A percentile compares a stretch with the other conserved stretches of the same genome.
These are phyloP conservation scores for Populus trichocarpa DNA, from an alignment of 441 rosid genomes.

Conservation along the genomic window DNA sequence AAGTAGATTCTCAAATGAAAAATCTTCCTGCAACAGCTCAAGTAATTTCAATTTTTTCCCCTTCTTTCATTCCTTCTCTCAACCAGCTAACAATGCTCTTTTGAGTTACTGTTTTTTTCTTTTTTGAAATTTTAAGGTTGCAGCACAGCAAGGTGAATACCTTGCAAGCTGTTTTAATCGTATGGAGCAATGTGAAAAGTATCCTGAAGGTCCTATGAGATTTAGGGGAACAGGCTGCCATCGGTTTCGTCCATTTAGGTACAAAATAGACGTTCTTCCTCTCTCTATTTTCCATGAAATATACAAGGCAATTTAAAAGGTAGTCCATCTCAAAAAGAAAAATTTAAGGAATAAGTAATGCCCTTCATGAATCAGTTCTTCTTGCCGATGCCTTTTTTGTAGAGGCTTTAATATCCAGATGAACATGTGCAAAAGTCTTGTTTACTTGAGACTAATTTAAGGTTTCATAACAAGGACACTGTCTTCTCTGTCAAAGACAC, in stretches of 20 bases:
- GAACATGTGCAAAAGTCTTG: neutral
- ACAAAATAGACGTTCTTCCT: neutral
- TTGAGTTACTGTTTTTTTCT: neutral
- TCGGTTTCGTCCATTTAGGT: constrained; percentile 86
- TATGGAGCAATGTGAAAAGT: constrained; percentile 63
- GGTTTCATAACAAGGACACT: neutral
- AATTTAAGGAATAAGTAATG: neutral
- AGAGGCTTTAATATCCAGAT: neutral
- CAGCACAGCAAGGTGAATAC: constrained; percentile 83
- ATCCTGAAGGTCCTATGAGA: constrained; percentile 88
- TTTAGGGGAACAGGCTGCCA: constrained; percentile 87
- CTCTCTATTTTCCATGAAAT: neutral
- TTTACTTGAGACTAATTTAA: neutral
- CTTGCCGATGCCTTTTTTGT: too few species aligned
- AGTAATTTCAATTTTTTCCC: constrained; percentile 27
- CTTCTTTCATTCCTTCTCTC: neutral
- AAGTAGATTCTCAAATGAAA: constrained; percentile 81
- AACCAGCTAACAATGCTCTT: neutral
- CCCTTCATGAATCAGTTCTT: neutral
- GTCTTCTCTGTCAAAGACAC: neutral
- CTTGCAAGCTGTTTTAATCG: constrained; percentile 91
- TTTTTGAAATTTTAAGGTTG: constrained; percentile 45
- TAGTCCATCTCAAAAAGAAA: too few species aligned
- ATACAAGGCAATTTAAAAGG: neutral
- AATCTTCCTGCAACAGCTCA: constrained; percentile 95